Evolutionary conservation across 192 early-diverging fungal genomes (phyloP).

Genomic region (Jimgerdemannia flammicorona): DNA sequence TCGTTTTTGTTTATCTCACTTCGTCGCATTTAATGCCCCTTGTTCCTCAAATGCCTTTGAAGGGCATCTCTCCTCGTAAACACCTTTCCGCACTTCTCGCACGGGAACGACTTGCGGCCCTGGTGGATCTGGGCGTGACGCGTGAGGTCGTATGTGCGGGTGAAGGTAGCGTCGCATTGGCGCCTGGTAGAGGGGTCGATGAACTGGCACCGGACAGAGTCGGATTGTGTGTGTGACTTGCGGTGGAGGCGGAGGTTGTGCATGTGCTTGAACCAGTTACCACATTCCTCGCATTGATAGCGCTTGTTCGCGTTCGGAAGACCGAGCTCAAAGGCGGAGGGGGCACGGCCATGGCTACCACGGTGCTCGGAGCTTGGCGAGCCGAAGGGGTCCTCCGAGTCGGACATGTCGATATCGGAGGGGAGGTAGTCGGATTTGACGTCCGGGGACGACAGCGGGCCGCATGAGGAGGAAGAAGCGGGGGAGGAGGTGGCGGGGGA

Average conservation of each 20-base stretch:
- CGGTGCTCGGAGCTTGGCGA: no score
- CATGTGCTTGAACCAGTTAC: not conserved
- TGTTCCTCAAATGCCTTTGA: constrained; percentile 26
- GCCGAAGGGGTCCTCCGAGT: no score
- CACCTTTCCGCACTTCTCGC: constrained; percentile 26
- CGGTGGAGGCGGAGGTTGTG: not conserved
- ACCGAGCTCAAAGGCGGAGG: not conserved
- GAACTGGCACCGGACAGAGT: constrained; percentile 18
- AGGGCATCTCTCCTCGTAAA: constrained; percentile 33
- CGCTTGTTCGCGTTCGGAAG: not conserved
- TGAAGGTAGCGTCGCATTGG: constrained; percentile 25
- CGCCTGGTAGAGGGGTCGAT: constrained; percentile 13
- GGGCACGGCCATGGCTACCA: not conserved
- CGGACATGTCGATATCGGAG: no score
- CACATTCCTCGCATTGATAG: not conserved
- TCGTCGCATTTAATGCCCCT: constrained; percentile 14
- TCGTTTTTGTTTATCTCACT: not conserved
- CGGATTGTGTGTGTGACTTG: not conserved
- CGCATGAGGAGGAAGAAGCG: no score
- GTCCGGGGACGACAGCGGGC: no score
- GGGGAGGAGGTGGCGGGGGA: no score
- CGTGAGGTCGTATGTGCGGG: constrained; percentile 30
- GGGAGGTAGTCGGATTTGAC: no score
- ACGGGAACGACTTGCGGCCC: constrained; percentile 23
- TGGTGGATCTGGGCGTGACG: constrained; percentile 32